Evolutionary conservation across 2,329 filamentous ascomycete species (phyloP), one percentile per base, ranked within the genome.

Genomic region (Zopfia rhizophila): DNA sequence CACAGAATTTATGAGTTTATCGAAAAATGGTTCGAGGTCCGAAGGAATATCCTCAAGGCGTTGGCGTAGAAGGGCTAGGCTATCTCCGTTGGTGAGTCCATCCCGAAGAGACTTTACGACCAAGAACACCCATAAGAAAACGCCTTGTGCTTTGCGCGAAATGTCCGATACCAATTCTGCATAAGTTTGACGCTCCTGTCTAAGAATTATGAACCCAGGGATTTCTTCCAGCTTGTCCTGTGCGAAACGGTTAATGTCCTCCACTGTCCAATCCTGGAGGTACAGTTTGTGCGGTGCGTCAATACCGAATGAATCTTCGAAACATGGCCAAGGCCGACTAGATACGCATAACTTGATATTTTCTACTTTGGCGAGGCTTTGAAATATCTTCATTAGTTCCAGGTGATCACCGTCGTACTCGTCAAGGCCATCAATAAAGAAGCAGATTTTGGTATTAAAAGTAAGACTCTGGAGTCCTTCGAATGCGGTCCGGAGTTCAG

Each of bases 391-490:
- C 2, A 52, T 31, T 10, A 54, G n/a, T 11, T 60, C 45, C 2
- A 11, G 10, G 29, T 48, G 28, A 23, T 58, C 37, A 7, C 49
- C 54, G 11, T 36, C 28, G 28, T 44, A 57, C 35, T 56, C 51
- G 14, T 57, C 54, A 5, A 60, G 25, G 11, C 56, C 56, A 30
- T 59, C 53, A 18, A 59, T 48, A 36, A 59, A 57, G 30, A 51
- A 46, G 22, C 32, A 51, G 22, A 38, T 31, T 10, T 25, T 43
- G 3, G 14, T 16, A 3, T 30, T 24, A 21, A 6, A 3, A 7
- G 3, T 5, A n/a, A 22, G 14, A 21, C 14, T 25, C 24, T 24
- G n/a, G 3, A 40, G 14, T 32, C 17, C 11, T 3, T n/a, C 6
- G 6, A 48, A 16, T 10, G 27, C 13, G 14, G 7, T 13, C 3